A percentile compares a stretch with the other conserved stretches of the same genome.
Conservation (phyloP, 306 rosid genomes). For the Castanospermum australe region DNA sequence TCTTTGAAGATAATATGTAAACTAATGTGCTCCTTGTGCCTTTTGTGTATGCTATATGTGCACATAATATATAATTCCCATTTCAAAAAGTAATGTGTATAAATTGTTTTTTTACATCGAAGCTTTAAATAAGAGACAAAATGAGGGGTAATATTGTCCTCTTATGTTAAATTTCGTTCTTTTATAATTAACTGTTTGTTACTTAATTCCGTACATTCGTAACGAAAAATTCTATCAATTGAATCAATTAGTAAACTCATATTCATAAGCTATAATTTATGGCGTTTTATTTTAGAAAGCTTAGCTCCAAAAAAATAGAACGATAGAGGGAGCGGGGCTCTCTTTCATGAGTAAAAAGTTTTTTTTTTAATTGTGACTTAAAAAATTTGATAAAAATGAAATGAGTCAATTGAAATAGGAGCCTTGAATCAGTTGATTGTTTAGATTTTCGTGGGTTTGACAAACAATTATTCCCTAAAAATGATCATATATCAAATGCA, state of each 20-base stretch:
- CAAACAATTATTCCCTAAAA: background rate
- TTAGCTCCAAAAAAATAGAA: too few relatives aligned
- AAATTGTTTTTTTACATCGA: background rate
- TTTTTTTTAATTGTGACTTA: too few relatives aligned
- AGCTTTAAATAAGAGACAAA: slow-evolving; percentile 2
- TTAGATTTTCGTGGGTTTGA: background rate
- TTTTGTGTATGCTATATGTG: background rate
- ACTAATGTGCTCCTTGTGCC: background rate
- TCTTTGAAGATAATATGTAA: background rate
- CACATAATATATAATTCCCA: background rate
- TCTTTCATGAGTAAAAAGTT: background rate
- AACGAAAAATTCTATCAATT: background rate
- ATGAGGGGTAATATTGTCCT: background rate
- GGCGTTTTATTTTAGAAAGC: background rate
- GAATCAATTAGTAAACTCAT: background rate
- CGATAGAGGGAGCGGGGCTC: background rate
- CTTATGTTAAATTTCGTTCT: background rate
- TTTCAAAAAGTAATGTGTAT: background rate
- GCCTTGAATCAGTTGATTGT: background rate
- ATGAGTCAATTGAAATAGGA: too few relatives aligned
- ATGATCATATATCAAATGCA: background rate
- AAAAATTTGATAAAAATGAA: too few relatives aligned
- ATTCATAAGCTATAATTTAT: background rate
- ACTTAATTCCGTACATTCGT: background rate
- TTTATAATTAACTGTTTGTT: background rate